Evolutionary conservation across 2,329 filamentous ascomycete species (phyloP).

Genomic region (Apiospora kogelbergensis): DNA sequence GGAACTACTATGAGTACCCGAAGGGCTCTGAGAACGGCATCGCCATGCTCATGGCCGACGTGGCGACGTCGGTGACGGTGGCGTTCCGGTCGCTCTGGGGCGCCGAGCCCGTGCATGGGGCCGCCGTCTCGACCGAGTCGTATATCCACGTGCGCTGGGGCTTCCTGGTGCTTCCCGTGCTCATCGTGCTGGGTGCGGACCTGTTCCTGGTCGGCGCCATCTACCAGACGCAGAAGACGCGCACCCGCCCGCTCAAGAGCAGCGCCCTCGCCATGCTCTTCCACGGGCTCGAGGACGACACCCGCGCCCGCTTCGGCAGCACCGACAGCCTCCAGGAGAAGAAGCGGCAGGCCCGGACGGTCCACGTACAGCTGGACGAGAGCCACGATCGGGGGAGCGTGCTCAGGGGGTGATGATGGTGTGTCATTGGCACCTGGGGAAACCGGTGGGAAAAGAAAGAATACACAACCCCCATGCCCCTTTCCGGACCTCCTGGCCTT

Average conservation of each 20-base stretch:
- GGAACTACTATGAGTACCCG: conserved; percentile 38
- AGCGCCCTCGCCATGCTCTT: conserved; percentile 35
- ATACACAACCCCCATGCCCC: neutral
- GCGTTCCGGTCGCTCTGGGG: conserved; percentile 32
- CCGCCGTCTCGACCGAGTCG: conserved; percentile 27
- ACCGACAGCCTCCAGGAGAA: conserved; percentile 21
- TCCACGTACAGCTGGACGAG: conserved; percentile 28
- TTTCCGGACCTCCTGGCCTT: neutral
- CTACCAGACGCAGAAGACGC: conserved; percentile 23
- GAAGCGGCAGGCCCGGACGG: conserved; percentile 23
- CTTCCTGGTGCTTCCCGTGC: conserved; percentile 32
- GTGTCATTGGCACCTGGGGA: neutral
- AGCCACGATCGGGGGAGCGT: conserved; percentile 16
- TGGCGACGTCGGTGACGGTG: conserved; percentile 35
- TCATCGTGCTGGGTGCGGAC: conserved; percentile 29
- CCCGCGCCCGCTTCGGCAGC: conserved; percentile 23
- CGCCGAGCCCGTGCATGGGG: conserved; percentile 27
- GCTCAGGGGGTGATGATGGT: conserved; percentile 11
- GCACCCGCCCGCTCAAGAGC: conserved; percentile 34
- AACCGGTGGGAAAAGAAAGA: neutral
- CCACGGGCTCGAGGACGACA: conserved; percentile 33
- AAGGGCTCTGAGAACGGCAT: conserved; percentile 23
- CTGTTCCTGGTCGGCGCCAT: conserved; percentile 30
- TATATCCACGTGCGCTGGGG: conserved; percentile 37
- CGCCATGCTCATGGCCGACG: conserved; percentile 34